phyloP scores from a whole-genome alignment of 2,329 filamentous ascomycete species.

The Aspergillus ustus region DNA sequence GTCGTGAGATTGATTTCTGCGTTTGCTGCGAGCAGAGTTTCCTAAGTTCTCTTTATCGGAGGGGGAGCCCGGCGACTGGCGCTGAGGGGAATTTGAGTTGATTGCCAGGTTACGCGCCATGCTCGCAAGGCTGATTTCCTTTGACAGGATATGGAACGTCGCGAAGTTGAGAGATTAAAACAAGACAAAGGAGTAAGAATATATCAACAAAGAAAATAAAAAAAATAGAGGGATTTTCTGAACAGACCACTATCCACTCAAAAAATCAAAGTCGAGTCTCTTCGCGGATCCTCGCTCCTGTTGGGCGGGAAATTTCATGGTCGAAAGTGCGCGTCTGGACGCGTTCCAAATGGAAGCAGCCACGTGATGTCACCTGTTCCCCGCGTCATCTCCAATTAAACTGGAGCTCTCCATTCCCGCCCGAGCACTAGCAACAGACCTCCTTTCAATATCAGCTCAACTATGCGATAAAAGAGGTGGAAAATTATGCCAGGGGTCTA shows the following conservation, averaged over 20 bases:
- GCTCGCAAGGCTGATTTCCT: conserved; percentile 25
- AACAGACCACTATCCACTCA: neutral
- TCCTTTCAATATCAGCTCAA: neutral
- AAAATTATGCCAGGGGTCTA: conserved; percentile 18
- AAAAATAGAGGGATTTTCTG: neutral
- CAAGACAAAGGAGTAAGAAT: neutral
- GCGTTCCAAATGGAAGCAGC: neutral
- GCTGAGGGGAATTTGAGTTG: conserved; percentile 25
- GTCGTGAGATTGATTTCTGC: conserved; percentile 46
- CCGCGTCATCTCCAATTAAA: conserved; percentile 11
- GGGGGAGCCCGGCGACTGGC: conserved; percentile 40
- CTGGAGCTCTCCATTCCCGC: conserved; percentile 9
- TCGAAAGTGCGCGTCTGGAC: conserved; percentile 9
- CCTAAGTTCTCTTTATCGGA: conserved; percentile 58
- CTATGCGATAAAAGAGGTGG: conserved; percentile 19
- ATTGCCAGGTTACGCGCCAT: conserved; percentile 34
- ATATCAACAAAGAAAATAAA: neutral
- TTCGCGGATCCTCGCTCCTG: neutral
- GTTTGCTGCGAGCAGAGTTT: conserved; percentile 36
- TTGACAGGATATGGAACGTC: conserved; percentile 20
- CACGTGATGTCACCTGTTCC: conserved; percentile 16
- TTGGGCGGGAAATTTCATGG: neutral
- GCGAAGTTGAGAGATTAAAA: conserved; percentile 7
- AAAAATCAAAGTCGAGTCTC: neutral
- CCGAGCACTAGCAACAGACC: neutral